Conservation (phyloP, 2,329 filamentous ascomycete species). For the Sporothrix variecibatus region DNA sequence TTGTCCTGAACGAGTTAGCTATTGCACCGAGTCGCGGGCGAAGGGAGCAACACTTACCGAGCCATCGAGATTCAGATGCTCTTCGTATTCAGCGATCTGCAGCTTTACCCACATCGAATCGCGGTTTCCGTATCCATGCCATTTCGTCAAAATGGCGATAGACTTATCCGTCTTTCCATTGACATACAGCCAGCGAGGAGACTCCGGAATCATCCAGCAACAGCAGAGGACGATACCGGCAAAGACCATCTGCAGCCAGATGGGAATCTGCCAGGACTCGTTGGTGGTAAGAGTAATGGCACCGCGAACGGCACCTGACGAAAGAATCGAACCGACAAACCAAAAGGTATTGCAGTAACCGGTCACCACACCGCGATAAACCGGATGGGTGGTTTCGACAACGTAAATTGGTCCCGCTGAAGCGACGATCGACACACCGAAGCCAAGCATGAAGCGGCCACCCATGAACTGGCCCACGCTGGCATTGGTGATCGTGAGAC, state of each 20-base stretch:
- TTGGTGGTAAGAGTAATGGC: conserved; percentile 16
- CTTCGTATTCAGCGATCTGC: not conserved
- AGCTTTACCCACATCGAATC: conserved; percentile 9
- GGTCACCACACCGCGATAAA: not conserved
- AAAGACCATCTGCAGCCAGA: conserved; percentile 16
- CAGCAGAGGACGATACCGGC: not conserved
- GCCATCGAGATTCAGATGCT: not conserved
- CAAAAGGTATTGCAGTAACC: conserved; percentile 11
- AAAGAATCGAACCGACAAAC: conserved; percentile 10
- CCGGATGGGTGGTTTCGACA: conserved; percentile 7
- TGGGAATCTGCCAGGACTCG: conserved; percentile 13
- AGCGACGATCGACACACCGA: conserved; percentile 6
- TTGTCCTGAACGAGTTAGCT: conserved; percentile 6
- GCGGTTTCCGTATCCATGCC: conserved; percentile 11
- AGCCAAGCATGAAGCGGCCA: conserved; percentile 7
- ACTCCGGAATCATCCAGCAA: conserved; percentile 3
- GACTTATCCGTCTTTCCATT: not conserved
- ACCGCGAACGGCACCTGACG: not conserved
- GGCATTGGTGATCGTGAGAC: not conserved
- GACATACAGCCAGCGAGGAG: conserved; percentile 7
- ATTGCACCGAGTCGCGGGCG: too few relatives aligned
- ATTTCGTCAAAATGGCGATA: not conserved
- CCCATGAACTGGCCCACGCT: conserved; percentile 14
- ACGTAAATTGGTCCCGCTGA: conserved; percentile 9
- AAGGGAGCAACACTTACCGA: not conserved